phyloP scores from a whole-genome alignment of 768 basidiomycete genomes.

The Psilocybe cubensis region DNA sequence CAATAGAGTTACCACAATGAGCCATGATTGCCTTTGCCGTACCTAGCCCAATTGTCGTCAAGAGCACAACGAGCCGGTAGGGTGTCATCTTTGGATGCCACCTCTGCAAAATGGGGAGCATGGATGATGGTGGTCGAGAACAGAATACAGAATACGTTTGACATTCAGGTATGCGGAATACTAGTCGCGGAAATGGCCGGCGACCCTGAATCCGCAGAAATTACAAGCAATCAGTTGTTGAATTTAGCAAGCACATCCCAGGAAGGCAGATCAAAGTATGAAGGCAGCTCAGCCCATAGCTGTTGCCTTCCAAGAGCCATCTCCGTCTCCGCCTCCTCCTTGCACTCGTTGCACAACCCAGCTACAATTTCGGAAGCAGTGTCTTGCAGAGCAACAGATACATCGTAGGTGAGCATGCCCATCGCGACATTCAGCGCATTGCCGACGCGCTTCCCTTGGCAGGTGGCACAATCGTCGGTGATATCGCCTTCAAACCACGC shows the following conservation, averaged over 20 bases:
- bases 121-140: too few relatives aligned
- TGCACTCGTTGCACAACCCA: not conserved
- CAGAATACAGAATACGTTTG: not conserved
- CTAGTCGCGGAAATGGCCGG: not conserved
- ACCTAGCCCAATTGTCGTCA: not conserved
- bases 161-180: not conserved
- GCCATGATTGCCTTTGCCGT: not conserved
- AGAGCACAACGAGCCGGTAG: not conserved
- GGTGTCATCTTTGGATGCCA: not conserved
- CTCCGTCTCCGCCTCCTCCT: not conserved
- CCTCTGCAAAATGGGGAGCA: too few relatives aligned
- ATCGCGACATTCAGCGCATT: not conserved
- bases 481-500: not conserved
- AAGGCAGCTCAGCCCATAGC: not conserved
- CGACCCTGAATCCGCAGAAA: not conserved
- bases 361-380: not conserved
- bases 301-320: not conserved
- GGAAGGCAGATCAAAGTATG: conserved; percentile 1
- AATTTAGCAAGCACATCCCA: not conserved
- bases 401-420: not conserved
- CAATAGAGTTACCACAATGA: not conserved
- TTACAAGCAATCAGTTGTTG: not conserved
- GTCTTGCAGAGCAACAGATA: not conserved
- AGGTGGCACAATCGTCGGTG: not conserved
- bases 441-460: not conserved